These are phyloP conservation scores for Penicillium sp. DNA, from an alignment of 2,329 filamentous ascomycete genomes.

Conservation along the genomic window DNA sequence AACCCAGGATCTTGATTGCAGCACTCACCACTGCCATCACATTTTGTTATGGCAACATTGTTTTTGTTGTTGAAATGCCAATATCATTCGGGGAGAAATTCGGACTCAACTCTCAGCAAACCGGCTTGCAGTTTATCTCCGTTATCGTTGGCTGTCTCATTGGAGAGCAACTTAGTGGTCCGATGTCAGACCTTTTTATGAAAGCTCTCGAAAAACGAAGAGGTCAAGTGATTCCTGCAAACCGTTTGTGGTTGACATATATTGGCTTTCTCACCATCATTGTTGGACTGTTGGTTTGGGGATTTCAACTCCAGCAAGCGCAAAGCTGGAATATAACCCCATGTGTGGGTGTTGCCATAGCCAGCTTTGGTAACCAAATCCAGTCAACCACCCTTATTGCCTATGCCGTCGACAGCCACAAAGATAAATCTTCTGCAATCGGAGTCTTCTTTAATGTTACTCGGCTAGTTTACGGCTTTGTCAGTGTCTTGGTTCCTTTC, in stretches of 20 bases:
- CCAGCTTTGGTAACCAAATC: slow-evolving; percentile 59
- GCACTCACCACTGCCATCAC: slow-evolving; percentile 55
- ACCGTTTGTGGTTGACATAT: slow-evolving; percentile 60
- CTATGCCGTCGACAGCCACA: slow-evolving; percentile 60
- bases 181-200: slow-evolving; percentile 52
- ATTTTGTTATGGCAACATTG: slow-evolving; percentile 55
- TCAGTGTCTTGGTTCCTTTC: too few species aligned
- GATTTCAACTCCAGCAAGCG: slow-evolving; percentile 52
- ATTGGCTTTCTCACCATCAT: slow-evolving; percentile 53
- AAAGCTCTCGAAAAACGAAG: slow-evolving; percentile 38
- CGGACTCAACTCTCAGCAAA: slow-evolving; percentile 56
- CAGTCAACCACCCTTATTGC: slow-evolving; percentile 63
- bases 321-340: slow-evolving; percentile 58
- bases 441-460: slow-evolving; percentile 61
- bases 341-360: slow-evolving; percentile 54
- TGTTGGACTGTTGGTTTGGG: slow-evolving; percentile 55
- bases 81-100: slow-evolving; percentile 58
- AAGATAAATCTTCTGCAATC: slow-evolving; percentile 53
- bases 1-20: slow-evolving; percentile 51
- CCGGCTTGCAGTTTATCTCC: slow-evolving; percentile 59
- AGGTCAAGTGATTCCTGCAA: slow-evolving; percentile 43
- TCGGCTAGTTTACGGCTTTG: slow-evolving; percentile 56
- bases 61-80: slow-evolving; percentile 59
- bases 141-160: slow-evolving; percentile 59
- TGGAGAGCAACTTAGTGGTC: slow-evolving; percentile 59